phyloP scores from a whole-genome alignment of 129 eudicot species.

The Gnaphalium uliginosum region DNA sequence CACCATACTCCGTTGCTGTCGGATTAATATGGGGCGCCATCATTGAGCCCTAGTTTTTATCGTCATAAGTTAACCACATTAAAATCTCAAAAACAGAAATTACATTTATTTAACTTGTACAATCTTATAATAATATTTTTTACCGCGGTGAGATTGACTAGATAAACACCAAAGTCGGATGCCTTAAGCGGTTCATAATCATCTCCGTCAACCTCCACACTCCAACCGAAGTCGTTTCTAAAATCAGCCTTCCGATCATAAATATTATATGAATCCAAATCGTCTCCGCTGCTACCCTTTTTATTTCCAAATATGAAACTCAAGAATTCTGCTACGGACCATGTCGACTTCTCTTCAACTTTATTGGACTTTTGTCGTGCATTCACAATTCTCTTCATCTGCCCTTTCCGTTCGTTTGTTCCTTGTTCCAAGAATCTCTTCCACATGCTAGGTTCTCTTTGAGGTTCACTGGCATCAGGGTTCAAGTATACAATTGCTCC shows the following conservation, averaged over 20 bases:
- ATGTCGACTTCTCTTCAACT: slow-evolving; percentile 28
- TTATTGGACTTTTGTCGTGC: slow-evolving; percentile 5
- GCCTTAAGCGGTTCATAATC: slow-evolving; percentile 56
- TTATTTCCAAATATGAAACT: slow-evolving; percentile 27
- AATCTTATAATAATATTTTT: background rate
- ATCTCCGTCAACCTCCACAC: slow-evolving; percentile 47
- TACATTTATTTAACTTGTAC: background rate
- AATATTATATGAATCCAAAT: slow-evolving; percentile 59
- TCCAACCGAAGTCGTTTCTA: slow-evolving; percentile 78
- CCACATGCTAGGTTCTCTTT: slow-evolving; percentile 47
- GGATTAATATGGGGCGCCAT: slow-evolving; percentile 96
- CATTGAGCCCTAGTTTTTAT: slow-evolving; percentile 70
- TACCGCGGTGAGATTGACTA: slow-evolving; percentile 85
- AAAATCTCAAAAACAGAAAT: no score
- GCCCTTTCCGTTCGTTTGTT: slow-evolving; percentile 34
- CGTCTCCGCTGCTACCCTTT: background rate
- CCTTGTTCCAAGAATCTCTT: slow-evolving; percentile 45
- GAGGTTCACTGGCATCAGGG: slow-evolving; percentile 35
- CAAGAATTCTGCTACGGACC: slow-evolving; percentile 51
- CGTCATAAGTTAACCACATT: no score
- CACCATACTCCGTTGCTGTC: slow-evolving; percentile 71
- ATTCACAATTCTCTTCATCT: slow-evolving; percentile 45
- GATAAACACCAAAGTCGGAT: slow-evolving; percentile 59
- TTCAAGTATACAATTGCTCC: slow-evolving; percentile 68
- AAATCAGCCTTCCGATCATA: slow-evolving; percentile 55